Evolutionary conservation across 306 rosid genomes (phyloP).

Genomic region (Acacia confusa): DNA sequence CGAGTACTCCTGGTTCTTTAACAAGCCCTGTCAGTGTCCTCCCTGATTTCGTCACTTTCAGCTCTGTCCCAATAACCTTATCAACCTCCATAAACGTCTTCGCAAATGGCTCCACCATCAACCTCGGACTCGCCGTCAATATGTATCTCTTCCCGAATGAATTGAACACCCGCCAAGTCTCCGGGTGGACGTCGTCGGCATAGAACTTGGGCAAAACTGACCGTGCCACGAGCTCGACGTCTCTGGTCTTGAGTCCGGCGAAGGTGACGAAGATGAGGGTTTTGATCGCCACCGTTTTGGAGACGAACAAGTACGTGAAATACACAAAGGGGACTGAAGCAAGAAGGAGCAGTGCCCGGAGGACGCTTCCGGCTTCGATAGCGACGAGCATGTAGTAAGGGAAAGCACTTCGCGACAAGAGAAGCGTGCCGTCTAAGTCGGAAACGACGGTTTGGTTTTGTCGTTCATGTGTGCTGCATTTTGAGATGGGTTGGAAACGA

Average conservation of each 20-base stretch:
- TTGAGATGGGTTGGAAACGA: slow-evolving; percentile 59
- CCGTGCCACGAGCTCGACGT: slow-evolving; percentile 66
- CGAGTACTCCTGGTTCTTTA: slow-evolving; percentile 75
- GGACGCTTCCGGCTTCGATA: slow-evolving; percentile 77
- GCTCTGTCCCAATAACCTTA: slow-evolving; percentile 78
- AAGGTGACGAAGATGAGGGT: slow-evolving; percentile 61
- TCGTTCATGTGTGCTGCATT: slow-evolving; percentile 60
- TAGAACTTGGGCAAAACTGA: slow-evolving; percentile 84
- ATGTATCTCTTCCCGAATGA: slow-evolving; percentile 75
- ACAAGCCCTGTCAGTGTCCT: slow-evolving; percentile 72
- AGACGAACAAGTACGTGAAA: slow-evolving; percentile 60
- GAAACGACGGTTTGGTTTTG: slow-evolving; percentile 79
- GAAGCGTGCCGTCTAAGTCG: slow-evolving; percentile 83
- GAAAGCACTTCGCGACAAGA: slow-evolving; percentile 64
- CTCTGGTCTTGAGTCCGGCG: slow-evolving; percentile 56
- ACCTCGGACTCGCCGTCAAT: slow-evolving; percentile 75
- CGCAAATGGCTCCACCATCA: slow-evolving; percentile 85
- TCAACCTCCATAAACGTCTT: slow-evolving; percentile 71
- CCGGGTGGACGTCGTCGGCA: slow-evolving; percentile 75
- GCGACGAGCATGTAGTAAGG: slow-evolving; percentile 95
- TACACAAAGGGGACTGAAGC: slow-evolving; percentile 61
- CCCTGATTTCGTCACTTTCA: slow-evolving; percentile 56
- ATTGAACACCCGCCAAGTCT: slow-evolving; percentile 73
- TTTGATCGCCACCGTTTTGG: slow-evolving; percentile 65
- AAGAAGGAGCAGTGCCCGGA: slow-evolving; percentile 64